phyloP scores from a whole-genome alignment of 768 basidiomycete genomes.

The Phlebiopsis flavidoalba region DNA sequence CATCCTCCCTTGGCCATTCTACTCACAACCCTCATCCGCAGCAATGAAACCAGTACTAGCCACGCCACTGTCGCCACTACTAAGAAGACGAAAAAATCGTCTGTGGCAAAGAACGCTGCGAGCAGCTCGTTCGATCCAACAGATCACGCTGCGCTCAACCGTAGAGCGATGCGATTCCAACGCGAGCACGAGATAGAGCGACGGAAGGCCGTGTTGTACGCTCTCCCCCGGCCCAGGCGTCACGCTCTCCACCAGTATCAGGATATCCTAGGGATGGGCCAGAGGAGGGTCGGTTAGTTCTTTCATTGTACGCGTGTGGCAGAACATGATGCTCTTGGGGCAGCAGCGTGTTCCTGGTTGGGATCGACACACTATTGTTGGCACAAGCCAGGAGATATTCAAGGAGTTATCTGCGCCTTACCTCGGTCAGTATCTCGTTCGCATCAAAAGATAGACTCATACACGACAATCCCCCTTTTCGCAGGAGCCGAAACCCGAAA shows the following conservation, averaged over 20 bases:
- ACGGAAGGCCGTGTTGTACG: conserved; percentile 43
- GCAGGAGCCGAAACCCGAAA: conserved; percentile 91
- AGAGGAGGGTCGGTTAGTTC: conserved; percentile 61
- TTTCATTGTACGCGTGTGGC: background rate
- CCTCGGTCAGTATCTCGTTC: conserved; percentile 53
- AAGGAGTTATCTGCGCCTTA: conserved; percentile 95
- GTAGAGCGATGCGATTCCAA: conserved; percentile 85
- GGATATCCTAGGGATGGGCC: conserved; percentile 51
- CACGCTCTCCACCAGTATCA: conserved; percentile 19
- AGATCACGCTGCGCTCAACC: conserved; percentile 66
- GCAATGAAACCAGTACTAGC: conserved; percentile 27
- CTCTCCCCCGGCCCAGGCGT: conserved; percentile 27
- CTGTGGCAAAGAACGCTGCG: conserved; percentile 26
- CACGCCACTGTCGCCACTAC: conserved; percentile 16
- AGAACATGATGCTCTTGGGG: background rate
- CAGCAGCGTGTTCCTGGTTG: conserved; percentile 90
- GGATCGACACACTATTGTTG: conserved; percentile 95
- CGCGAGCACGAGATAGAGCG: conserved; percentile 85
- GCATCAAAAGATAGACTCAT: background rate
- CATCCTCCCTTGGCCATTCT: background rate
- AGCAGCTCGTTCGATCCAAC: conserved; percentile 41
- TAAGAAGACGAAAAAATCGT: conserved; percentile 59
- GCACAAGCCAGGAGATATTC: conserved; percentile 83
- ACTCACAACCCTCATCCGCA: conserved; percentile 9
- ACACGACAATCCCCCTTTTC: conserved; percentile 4